Percentiles rank a stretch among this genome's conserved stretches.
Conservation (phyloP, 2,329 filamentous ascomycete genomes). For the Harringtonia aguacate region DNA sequence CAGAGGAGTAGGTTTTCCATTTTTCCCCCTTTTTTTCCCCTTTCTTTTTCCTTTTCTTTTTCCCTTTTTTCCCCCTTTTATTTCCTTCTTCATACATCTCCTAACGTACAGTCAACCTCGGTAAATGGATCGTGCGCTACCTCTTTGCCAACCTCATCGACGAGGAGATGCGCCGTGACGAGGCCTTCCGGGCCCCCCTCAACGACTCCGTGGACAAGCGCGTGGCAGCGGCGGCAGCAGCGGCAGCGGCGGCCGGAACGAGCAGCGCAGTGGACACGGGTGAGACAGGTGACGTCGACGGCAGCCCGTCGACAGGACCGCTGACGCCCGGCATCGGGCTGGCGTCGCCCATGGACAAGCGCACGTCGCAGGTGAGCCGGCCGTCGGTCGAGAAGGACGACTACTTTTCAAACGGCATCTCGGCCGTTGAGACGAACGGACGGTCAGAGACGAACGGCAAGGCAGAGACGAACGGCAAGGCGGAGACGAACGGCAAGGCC, state of each 20-base stretch:
- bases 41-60: constrained; percentile 9
- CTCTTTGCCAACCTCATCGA: constrained; percentile 83
- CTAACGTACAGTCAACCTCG: constrained; percentile 65
- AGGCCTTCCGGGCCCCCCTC: constrained; percentile 57
- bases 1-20: constrained; percentile 62
- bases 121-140: constrained; percentile 92
- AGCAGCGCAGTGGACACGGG: constrained; percentile 33
- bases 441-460: constrained; percentile 26
- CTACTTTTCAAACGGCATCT: constrained; percentile 62
- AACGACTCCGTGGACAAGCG: constrained; percentile 52
- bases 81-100: constrained; percentile 6
- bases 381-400: constrained; percentile 58
- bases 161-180: constrained; percentile 79
- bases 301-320: not conserved
- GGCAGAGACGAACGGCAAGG: not conserved
- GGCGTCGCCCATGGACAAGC: constrained; percentile 37
- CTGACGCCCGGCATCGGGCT: constrained; percentile 40
- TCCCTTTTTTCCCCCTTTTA: constrained; percentile 13
- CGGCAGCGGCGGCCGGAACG: constrained; percentile 20
- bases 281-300: constrained; percentile 1
- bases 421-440: constrained; percentile 34
- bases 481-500: not conserved
- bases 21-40: too few relatives aligned
- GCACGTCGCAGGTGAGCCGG: constrained; percentile 43
- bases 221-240: constrained; percentile 38